A percentile compares a stretch with the other conserved stretches of the same genome.
phyloP scores from a whole-genome alignment of 2,329 filamentous ascomycete genomes.

The Botrytis squamosa region DNA sequence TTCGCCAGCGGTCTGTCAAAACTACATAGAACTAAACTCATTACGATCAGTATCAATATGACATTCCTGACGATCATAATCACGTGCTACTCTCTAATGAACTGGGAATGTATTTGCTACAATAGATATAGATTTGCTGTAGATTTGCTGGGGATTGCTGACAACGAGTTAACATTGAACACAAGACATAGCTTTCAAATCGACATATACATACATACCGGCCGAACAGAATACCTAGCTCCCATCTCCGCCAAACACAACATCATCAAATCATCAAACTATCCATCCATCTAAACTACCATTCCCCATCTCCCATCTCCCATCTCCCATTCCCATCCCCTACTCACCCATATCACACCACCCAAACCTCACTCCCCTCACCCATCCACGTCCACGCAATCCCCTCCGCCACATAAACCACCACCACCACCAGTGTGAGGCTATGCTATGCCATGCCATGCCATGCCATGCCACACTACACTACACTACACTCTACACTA shows the following conservation, averaged over 20 bases:
- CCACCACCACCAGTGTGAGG: not conserved
- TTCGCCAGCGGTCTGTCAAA: not conserved
- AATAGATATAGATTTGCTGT: too few relatives aligned
- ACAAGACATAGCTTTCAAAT: not conserved
- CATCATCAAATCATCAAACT: not conserved
- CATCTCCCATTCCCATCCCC: not conserved
- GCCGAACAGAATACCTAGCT: not conserved
- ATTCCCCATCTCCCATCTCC: not conserved
- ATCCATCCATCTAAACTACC: not conserved
- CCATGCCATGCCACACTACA: too few relatives aligned
- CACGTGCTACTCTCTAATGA: not conserved
- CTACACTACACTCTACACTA: not conserved
- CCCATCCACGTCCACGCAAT: not conserved
- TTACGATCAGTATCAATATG: not conserved
- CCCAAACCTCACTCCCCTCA: not conserved
- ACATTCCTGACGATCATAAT: not conserved
- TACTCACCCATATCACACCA: not conserved
- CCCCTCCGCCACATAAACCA: not conserved
- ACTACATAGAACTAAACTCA: not conserved
- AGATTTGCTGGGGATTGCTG: not conserved
- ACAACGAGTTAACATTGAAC: not conserved
- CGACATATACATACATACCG: not conserved
- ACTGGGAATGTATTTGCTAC: not conserved
- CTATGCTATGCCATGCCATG: not conserved
- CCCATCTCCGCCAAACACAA: not conserved